Percentiles rank a stretch among this genome's conserved stretches.
These are phyloP conservation scores for Plasmodium reichenowi DNA, from an alignment of 169 alveolate genomes.

Conservation along the genomic window DNA sequence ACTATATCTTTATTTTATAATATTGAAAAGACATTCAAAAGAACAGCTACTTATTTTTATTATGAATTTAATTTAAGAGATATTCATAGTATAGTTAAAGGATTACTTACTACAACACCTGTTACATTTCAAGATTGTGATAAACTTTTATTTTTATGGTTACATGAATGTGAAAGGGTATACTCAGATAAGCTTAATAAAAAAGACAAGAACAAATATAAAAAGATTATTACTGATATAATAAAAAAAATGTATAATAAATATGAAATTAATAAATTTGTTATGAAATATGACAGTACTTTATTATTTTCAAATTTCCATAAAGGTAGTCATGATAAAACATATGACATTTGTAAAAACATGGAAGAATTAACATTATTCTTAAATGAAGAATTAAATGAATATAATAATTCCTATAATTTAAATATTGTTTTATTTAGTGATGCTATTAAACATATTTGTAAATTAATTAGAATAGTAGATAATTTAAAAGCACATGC, in stretches of 20 bases:
- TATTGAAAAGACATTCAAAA: constrained; percentile 93
- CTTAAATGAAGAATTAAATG: constrained; percentile 92
- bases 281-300: constrained; percentile 50
- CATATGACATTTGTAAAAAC: constrained; percentile 92
- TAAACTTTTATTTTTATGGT: constrained; percentile 93
- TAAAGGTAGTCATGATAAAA: constrained; percentile 86
- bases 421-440: constrained; percentile 96
- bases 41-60: constrained; percentile 97
- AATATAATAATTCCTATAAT: constrained; percentile 94
- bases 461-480: constrained; percentile 94
- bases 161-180: constrained; percentile 96
- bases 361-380: constrained; percentile 87
- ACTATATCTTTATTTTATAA: constrained; percentile 92
- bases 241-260: constrained; percentile 93
- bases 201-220: constrained; percentile 90
- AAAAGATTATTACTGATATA: constrained; percentile 91
- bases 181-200: constrained; percentile 94
- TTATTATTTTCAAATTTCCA: constrained; percentile 79
- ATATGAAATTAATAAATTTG: constrained; percentile 92
- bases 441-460: constrained; percentile 97
- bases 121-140: constrained; percentile 91
- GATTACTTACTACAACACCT: constrained; percentile 93
- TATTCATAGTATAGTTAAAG: constrained; percentile 94
- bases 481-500: constrained; percentile 96
- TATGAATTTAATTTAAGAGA: constrained; percentile 96